These are phyloP conservation scores for Quercus glauca DNA, from an alignment of 306 rosid genomes.

Conservation along the genomic window DNA sequence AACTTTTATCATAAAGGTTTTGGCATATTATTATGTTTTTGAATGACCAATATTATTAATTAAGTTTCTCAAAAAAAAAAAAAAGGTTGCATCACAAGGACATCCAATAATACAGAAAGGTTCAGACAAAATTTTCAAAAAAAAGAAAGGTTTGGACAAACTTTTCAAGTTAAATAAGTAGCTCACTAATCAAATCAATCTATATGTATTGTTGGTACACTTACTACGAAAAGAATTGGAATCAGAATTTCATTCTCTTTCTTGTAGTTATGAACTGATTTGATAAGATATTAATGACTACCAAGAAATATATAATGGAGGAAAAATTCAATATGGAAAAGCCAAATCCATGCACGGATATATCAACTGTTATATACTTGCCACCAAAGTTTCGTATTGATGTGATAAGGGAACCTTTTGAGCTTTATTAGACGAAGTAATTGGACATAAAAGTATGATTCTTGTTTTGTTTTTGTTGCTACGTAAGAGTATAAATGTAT, in stretches of 20 bases:
- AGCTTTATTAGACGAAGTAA: not conserved
- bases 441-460: no score
- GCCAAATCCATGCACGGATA: constrained; percentile 10
- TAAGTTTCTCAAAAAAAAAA: no score
- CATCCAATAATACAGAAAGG: not conserved
- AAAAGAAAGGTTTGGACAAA: not conserved
- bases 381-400: not conserved
- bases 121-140: not conserved
- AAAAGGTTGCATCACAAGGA: not conserved
- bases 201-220: not conserved
- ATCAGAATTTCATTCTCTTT: not conserved
- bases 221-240: not conserved
- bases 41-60: not conserved
- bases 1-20: not conserved
- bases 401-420: constrained; percentile 7
- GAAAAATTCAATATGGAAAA: not conserved
- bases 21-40: not conserved
- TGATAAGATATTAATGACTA: no score
- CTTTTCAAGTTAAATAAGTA: not conserved
- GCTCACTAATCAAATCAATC: not conserved
- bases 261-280: not conserved
- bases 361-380: not conserved
- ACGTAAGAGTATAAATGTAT: no score
- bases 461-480: no score
- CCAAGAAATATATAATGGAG: no score